These are phyloP conservation scores for Meyerozyma sp. DNA, from an alignment of 1,139 yeast species.

Conservation along the genomic window DNA sequence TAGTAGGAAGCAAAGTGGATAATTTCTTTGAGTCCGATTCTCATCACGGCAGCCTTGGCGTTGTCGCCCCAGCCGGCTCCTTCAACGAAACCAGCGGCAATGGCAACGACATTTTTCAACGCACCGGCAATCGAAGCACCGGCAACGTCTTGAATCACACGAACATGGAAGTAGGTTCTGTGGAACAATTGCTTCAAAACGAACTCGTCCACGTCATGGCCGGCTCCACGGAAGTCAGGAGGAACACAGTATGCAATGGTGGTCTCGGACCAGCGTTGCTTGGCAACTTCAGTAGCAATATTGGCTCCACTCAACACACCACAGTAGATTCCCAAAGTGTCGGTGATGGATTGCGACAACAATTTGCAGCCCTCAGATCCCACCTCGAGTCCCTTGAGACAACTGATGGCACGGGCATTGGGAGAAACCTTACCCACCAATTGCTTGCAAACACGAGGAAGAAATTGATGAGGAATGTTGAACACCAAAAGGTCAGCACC, in stretches of 20 bases:
- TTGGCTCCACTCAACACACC: constrained; percentile 96
- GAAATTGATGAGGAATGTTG: constrained; percentile 93
- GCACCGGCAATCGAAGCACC: constrained; percentile 97
- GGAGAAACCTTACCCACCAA: constrained; percentile 69
- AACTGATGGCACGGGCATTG: constrained; percentile 77
- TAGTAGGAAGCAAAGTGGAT: constrained; percentile 48
- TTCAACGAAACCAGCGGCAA: constrained; percentile 92
- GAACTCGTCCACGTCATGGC: constrained; percentile 65
- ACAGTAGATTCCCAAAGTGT: constrained; percentile 76
- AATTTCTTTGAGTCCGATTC: constrained; percentile 87
- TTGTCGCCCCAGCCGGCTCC: constrained; percentile 98
- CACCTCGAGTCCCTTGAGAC: constrained; percentile 90
- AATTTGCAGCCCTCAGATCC: constrained; percentile 74
- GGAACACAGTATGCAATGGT: constrained; percentile 85
- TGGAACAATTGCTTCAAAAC: constrained; percentile 77
- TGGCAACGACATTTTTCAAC: constrained; percentile 86
- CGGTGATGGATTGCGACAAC: constrained; percentile 68
- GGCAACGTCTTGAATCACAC: constrained; percentile 82
- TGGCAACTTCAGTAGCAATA: constrained; percentile 91
- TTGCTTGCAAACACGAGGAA: constrained; percentile 67
- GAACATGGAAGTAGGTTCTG: constrained; percentile 92
- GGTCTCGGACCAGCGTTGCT: constrained; percentile 90
- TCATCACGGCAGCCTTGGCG: constrained; percentile 93
- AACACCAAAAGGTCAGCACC: constrained; percentile 81
- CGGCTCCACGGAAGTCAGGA: constrained; percentile 62